These are phyloP conservation scores for Centella asiatica DNA, from an alignment of 129 eudicot species.

Conservation along the genomic window DNA sequence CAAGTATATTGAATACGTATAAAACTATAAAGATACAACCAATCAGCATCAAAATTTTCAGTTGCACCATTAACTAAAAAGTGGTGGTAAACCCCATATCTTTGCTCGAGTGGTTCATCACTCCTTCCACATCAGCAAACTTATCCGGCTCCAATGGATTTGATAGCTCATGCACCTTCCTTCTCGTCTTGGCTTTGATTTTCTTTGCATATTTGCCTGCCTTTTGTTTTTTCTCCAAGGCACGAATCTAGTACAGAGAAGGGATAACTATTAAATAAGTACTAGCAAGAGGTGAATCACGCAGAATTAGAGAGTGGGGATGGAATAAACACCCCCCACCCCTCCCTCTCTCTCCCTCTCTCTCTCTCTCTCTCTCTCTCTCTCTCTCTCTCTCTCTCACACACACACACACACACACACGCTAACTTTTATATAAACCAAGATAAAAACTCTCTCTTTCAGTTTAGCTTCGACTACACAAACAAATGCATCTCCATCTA, in stretches of 20 bases:
- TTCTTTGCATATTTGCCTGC: conserved; percentile 93
- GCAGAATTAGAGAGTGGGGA: neutral
- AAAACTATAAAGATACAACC: neutral
- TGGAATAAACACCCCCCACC: too few species aligned
- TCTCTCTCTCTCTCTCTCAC: too few species aligned
- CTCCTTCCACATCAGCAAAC: conserved; percentile 91
- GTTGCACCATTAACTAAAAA: too few species aligned
- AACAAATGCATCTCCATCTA: neutral
- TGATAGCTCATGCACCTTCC: conserved; percentile 74
- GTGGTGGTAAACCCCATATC: neutral
- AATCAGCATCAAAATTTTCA: neutral
- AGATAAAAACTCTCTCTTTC: neutral
- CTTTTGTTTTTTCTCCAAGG: conserved; percentile 80
- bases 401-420: too few species aligned
- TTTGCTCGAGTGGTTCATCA: conserved; percentile 16
- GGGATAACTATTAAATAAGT: neutral
- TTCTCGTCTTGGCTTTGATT: conserved; percentile 85
- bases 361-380: too few species aligned
- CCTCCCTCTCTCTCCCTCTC: too few species aligned
- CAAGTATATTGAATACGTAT: neutral
- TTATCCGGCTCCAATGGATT: conserved; percentile 73
- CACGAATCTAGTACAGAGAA: conserved; percentile 47
- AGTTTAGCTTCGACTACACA: neutral
- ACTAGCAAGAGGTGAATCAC: neutral
- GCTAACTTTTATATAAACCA: too few species aligned